Conservation (phyloP, 257 asterid species). For the Marsdenia floribunda region DNA sequence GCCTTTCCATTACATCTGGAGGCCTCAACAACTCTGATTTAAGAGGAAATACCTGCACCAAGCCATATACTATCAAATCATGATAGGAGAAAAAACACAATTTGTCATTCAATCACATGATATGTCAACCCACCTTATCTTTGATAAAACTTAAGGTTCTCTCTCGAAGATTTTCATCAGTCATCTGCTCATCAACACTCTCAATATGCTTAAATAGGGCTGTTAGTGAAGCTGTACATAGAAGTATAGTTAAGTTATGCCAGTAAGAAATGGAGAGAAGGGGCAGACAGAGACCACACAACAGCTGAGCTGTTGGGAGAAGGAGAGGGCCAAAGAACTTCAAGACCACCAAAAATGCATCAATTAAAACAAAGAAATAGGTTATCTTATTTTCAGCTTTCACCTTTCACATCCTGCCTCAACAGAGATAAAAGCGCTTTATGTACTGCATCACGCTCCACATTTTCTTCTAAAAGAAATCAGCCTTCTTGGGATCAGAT, state of each 20-base stretch:
- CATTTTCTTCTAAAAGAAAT: constrained; percentile 63
- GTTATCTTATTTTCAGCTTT: background rate
- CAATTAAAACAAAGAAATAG: background rate
- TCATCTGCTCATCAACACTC: constrained; percentile 77
- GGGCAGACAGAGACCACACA: background rate
- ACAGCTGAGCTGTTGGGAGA: background rate
- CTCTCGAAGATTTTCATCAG: constrained; percentile 92
- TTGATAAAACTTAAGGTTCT: constrained; percentile 72
- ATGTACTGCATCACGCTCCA: constrained; percentile 95
- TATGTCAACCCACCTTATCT: constrained; percentile 62
- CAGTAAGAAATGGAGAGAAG: background rate
- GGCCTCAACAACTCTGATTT: constrained; percentile 87
- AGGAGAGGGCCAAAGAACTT: background rate
- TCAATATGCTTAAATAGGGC: constrained; percentile 92
- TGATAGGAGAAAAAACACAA: constrained; percentile 1
- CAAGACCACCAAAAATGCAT: background rate
- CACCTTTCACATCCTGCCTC: constrained; percentile 93
- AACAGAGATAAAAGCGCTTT: constrained; percentile 87
- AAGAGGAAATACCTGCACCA: constrained; percentile 75
- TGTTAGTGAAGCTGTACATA: constrained; percentile 82
- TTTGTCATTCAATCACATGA: constrained; percentile 14
- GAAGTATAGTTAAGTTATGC: constrained; percentile 11
- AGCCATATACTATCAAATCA: background rate
- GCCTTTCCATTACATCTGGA: constrained; percentile 86
- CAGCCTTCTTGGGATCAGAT: constrained; percentile 15